Percentiles rank a stretch among this genome's conserved stretches.
Conservation (phyloP, 2,329 filamentous ascomycete genomes). For the Hyphodiscus sp. region DNA sequence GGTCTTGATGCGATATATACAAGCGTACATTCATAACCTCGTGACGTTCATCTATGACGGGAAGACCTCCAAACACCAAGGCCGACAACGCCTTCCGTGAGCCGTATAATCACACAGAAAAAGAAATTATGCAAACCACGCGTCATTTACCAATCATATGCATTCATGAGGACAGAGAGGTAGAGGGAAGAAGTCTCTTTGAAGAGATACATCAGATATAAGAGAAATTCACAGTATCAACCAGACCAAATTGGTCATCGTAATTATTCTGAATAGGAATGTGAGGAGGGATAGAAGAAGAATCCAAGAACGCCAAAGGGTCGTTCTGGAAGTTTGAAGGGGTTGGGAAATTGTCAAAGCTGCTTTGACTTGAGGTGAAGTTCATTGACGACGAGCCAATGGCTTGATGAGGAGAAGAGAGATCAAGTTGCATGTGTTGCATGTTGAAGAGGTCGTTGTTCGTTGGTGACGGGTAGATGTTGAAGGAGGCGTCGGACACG, state of each 20-base stretch:
- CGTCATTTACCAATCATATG: not conserved
- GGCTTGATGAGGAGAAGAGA: constrained; percentile 8
- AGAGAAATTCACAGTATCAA: constrained; percentile 16
- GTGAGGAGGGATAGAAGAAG: constrained; percentile 13
- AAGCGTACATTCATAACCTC: too few species aligned
- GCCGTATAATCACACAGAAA: not conserved
- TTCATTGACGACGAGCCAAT: constrained; percentile 21
- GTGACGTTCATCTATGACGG: too few species aligned
- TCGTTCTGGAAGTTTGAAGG: constrained; percentile 14
- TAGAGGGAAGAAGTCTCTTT: not conserved
- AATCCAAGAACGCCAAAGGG: constrained; percentile 17
- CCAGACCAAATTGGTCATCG: constrained; percentile 16
- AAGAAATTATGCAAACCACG: not conserved
- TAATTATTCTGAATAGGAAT: constrained; percentile 11
- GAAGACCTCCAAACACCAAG: not conserved
- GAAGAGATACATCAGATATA: not conserved
- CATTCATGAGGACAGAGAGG: not conserved
- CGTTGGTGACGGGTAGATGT: constrained; percentile 9
- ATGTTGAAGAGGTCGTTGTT: constrained; percentile 12
- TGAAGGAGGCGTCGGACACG: constrained; percentile 5
- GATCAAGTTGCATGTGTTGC: constrained; percentile 15
- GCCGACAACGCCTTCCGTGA: not conserved
- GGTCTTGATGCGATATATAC: too few species aligned
- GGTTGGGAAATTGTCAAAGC: constrained; percentile 18
- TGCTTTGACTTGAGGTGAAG: constrained; percentile 16